Percentiles rank a stretch among this genome's conserved stretches.
Conservation (phyloP, 257 asterid genomes). For the Mitragyna speciosa region DNA sequence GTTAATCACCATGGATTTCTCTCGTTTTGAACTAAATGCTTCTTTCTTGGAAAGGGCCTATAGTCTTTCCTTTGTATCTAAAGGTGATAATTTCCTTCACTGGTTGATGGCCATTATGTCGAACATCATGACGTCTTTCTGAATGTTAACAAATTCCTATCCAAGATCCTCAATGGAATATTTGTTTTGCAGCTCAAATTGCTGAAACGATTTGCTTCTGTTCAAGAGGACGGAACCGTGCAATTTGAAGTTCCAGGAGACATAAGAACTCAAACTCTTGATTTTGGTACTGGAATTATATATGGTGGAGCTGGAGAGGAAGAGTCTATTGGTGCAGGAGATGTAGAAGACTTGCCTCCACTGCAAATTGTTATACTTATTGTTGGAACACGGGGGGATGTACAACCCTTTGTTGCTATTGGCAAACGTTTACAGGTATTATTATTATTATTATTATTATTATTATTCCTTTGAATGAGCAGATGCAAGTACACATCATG, state of each 20-base stretch:
- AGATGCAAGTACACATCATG: neutral
- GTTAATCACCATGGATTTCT: neutral
- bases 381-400: slow-evolving; percentile 94
- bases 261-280: slow-evolving; percentile 43
- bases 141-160: neutral
- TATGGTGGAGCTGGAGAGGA: slow-evolving; percentile 35
- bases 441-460: too few relatives aligned
- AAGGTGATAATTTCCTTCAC: neutral
- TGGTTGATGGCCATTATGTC: neutral
- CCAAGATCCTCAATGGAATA: slow-evolving; percentile 4
- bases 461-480: neutral
- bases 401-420: slow-evolving; percentile 85
- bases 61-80: neutral
- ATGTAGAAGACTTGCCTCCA: slow-evolving; percentile 50
- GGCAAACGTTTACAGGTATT: slow-evolving; percentile 79
- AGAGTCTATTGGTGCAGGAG: slow-evolving; percentile 34
- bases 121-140: neutral
- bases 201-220: slow-evolving; percentile 54
- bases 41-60: neutral
- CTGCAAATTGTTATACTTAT: slow-evolving; percentile 84
- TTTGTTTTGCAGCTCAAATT: slow-evolving; percentile 55
- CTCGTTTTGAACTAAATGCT: neutral
- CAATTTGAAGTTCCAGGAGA: slow-evolving; percentile 71
- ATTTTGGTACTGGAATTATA: slow-evolving; percentile 45
- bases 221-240: slow-evolving; percentile 77